phyloP scores from a whole-genome alignment of 2,329 filamentous ascomycete species.

The Talaromyces islandicus region DNA sequence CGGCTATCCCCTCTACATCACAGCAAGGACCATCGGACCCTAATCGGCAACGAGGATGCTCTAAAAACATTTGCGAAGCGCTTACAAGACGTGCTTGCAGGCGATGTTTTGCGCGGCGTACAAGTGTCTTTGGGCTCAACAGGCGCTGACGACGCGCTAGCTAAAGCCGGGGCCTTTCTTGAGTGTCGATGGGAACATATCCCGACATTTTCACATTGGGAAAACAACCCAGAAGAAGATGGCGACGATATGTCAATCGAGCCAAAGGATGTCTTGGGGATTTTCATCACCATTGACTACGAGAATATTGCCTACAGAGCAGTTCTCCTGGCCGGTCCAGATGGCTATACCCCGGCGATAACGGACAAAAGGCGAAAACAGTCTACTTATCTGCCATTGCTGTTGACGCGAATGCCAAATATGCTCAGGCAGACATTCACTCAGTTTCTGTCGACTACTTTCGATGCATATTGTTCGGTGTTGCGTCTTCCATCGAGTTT shows the following conservation, averaged over 20 bases:
- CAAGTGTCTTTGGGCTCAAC: constrained; percentile 30
- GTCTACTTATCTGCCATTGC: constrained; percentile 45
- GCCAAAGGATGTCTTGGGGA: constrained; percentile 33
- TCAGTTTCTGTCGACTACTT: constrained; percentile 44
- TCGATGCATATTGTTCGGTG: constrained; percentile 45
- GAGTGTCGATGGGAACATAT: constrained; percentile 41
- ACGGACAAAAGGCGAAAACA: constrained; percentile 15
- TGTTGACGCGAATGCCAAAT: constrained; percentile 47
- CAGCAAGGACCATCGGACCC: constrained; percentile 29
- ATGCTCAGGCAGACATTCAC: constrained; percentile 44
- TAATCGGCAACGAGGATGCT: constrained; percentile 28
- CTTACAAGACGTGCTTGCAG: constrained; percentile 44
- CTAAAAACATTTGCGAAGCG: constrained; percentile 43
- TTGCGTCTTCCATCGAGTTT: constrained; percentile 41
- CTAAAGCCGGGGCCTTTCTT: constrained; percentile 36
- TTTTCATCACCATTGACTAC: constrained; percentile 46
- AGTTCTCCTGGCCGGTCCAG: constrained; percentile 40
- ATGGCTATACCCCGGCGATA: constrained; percentile 9
- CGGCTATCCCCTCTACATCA: constrained; percentile 51
- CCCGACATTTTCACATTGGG: constrained; percentile 16
- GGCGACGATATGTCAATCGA: constrained; percentile 9
- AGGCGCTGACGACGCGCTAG: constrained; percentile 30
- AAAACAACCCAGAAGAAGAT: constrained; percentile 17
- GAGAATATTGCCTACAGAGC: constrained; percentile 46
- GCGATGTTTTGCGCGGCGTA: constrained; percentile 43